Percentiles rank a stretch among this genome's conserved stretches.
These are phyloP conservation scores for Amborella trichopoda DNA, from an alignment of 164 flowering plant genomes.

Conservation along the genomic window DNA sequence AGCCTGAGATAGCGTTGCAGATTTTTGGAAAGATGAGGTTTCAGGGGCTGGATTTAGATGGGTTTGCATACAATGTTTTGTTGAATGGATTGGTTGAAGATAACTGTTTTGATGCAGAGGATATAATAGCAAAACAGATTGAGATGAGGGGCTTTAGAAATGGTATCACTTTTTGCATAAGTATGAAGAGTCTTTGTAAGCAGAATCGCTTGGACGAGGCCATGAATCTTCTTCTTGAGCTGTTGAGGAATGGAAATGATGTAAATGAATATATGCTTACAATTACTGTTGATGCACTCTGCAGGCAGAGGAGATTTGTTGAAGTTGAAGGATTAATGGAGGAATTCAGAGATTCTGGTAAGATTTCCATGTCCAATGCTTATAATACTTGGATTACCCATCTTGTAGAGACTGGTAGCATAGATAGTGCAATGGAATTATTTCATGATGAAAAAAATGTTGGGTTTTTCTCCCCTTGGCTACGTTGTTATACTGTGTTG, in stretches of 20 bases:
- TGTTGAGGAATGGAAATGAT: constrained; percentile 12
- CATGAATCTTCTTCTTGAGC: constrained; percentile 19
- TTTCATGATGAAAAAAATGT: constrained; percentile 27
- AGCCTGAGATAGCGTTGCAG: constrained; percentile 52
- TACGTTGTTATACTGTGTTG: constrained; percentile 43
- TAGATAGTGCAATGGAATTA: constrained; percentile 49
- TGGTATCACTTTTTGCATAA: constrained; percentile 30
- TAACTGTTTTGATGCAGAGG: constrained; percentile 30
- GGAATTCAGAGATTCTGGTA: constrained; percentile 24
- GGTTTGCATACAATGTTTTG: constrained; percentile 52
- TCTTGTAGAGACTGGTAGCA: constrained; percentile 36
- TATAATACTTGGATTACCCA: constrained; percentile 43
- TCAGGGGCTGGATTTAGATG: constrained; percentile 54
- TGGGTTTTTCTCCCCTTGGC: constrained; percentile 48
- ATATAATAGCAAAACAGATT: constrained; percentile 40
- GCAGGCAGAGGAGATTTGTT: constrained; percentile 25
- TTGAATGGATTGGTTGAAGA: constrained; percentile 65
- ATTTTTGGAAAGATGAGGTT: constrained; percentile 72
- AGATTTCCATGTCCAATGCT: constrained; percentile 19
- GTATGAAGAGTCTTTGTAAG: constrained; percentile 46
- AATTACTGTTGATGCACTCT: constrained; percentile 38
- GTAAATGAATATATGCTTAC: constrained; percentile 15
- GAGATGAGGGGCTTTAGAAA: constrained; percentile 30
- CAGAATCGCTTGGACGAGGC: constrained; percentile 39
- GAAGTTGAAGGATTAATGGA: constrained; percentile 36